Conservation (phyloP, 768 basidiomycete species). For the Amanita brunnescens region DNA sequence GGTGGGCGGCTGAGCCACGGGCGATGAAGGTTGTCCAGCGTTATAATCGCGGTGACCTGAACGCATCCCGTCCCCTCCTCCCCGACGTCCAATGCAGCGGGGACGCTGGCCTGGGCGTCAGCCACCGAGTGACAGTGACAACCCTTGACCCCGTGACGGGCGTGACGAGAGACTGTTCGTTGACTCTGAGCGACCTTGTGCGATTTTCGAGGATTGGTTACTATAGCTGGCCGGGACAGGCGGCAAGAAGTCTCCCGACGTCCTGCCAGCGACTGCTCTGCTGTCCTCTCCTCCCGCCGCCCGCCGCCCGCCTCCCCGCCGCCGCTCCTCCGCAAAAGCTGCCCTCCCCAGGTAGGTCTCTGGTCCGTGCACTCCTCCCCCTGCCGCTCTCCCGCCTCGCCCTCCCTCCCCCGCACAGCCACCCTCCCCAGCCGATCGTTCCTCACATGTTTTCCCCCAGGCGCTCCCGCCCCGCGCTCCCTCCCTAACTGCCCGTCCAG, state of each 20-base stretch:
- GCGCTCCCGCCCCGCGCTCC: not conserved
- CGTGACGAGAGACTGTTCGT: too few species aligned
- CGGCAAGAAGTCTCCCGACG: slow-evolving; percentile 7
- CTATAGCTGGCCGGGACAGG: slow-evolving; percentile 10
- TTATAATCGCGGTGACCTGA: not conserved
- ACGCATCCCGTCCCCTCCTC: not conserved
- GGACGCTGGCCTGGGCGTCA: not conserved
- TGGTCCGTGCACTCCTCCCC: slow-evolving; percentile 9
- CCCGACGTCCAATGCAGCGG: not conserved
- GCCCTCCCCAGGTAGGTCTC: slow-evolving; percentile 4
- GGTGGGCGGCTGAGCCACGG: slow-evolving; percentile 6
- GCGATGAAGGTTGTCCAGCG: slow-evolving; percentile 1
- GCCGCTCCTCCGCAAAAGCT: slow-evolving; percentile 2
- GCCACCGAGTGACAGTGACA: slow-evolving; percentile 8
- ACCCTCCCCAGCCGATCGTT: slow-evolving; percentile 8
- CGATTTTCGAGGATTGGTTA: slow-evolving; percentile 9
- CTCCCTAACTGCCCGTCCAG: not conserved
- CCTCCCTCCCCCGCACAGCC: slow-evolving; percentile 5
- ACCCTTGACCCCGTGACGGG: slow-evolving; percentile 11
- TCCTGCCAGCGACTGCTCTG: not conserved
- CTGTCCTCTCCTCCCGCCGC: not conserved
- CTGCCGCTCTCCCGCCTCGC: not conserved
- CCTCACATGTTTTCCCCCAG: slow-evolving; percentile 8
- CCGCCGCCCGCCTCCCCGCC: not conserved
- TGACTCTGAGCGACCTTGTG: slow-evolving; percentile 6